phyloP scores from a whole-genome alignment of 2,329 filamentous ascomycete species.

The Fusarium metavorans region DNA sequence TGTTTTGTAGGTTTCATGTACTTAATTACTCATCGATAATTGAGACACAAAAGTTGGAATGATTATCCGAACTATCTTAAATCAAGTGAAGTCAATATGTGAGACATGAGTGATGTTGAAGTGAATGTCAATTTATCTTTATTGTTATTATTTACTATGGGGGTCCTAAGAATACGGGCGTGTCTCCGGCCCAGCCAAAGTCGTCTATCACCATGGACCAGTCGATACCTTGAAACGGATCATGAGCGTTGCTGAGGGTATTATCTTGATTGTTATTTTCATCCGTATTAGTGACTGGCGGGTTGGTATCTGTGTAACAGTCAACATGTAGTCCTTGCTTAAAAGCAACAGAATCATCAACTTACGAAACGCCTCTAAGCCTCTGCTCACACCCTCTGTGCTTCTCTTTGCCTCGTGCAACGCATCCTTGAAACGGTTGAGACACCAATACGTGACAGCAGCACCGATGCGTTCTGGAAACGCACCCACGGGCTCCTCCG shows the following conservation, averaged over 20 bases:
- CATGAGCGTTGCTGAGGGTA: slow-evolving; percentile 39
- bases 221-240: slow-evolving; percentile 60
- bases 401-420: slow-evolving; percentile 53
- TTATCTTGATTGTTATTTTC: slow-evolving; percentile 28
- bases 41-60: slow-evolving; percentile 14
- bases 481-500: slow-evolving; percentile 56
- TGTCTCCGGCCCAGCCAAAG: slow-evolving; percentile 58
- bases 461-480: slow-evolving; percentile 61
- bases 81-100: background rate
- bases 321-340: background rate
- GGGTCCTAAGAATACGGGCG: slow-evolving; percentile 47
- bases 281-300: background rate
- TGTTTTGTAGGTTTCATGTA: slow-evolving; percentile 20
- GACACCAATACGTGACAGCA: slow-evolving; percentile 63
- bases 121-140: background rate
- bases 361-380: slow-evolving; percentile 48
- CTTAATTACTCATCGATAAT: slow-evolving; percentile 14
- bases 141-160: slow-evolving; percentile 26
- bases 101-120: background rate
- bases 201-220: slow-evolving; percentile 65
- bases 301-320: slow-evolving; percentile 4
- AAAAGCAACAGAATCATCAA: background rate
- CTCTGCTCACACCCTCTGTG: slow-evolving; percentile 47
- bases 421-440: slow-evolving; percentile 59
- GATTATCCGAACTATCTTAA: background rate